Base-by-base conservation (phyloP, 2,329 filamentous ascomycete species). In the Fusarium cyanostomum region DNA sequence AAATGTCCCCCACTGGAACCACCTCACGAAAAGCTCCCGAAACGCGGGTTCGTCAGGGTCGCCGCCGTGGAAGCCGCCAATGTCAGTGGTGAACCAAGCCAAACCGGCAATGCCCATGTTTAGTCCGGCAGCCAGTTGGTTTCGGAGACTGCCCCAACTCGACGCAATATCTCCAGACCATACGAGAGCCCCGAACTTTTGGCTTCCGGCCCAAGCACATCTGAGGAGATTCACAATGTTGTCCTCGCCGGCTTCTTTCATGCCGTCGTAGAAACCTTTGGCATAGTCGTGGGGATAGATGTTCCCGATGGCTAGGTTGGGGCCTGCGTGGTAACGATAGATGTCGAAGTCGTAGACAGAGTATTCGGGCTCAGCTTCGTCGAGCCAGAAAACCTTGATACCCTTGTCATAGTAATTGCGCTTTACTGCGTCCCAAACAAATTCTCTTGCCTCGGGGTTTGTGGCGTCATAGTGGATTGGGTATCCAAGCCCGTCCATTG, bases 11-110 rank as follows among this genome's bases (percentile, higher is more conserved):
- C 87, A 90, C 67, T 90, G 87, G 72, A 90, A 90, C 88, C 88
- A 90, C 2, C 88, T 77, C 1, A 86, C 82, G 56, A 90, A 86
- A 0, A 90, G 74, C 68, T 90, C 88, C 8, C 86, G 79, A 73
- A 90, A 90, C 0, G 67, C 77, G 2, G 77, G 73, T 42, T 88
- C 81, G 1, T 77, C 72, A 0, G 86, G 85, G 58, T 87, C 80
- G 0, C 88, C 88, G 6, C 87, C 87, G 67, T 90, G 87, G 68
- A 91, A 90, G 1, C 88, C 88, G 2, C 88, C 88, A 49, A 90
- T 90, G 65, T 90, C 88, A 1, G 87, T 90, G 0, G 88, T 90
- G 86, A 86, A 90, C 87, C 87, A 89, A 0, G 86, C 82, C 9
- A 90, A 80, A 0, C 88, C 88, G 0, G 86, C 79, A 5, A 90